Evolutionary conservation across 1,284 basidiomycete genomes (phyloP).

Genomic region (Bjerkandera adusta): DNA sequence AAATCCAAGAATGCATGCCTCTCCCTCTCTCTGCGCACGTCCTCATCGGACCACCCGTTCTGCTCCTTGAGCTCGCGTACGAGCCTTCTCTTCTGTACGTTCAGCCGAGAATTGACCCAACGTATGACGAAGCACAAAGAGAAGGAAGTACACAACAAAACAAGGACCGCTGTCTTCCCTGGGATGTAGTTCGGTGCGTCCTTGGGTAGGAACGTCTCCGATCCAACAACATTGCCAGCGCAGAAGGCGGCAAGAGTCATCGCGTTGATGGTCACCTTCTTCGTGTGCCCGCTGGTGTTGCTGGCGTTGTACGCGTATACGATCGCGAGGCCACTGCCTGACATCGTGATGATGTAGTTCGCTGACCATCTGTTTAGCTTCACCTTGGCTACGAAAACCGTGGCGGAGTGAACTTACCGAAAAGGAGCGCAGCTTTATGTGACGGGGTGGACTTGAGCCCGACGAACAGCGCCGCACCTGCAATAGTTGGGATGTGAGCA

Average conservation of each 20-base stretch:
- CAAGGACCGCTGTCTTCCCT: slow-evolving; percentile 61
- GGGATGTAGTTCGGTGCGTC: slow-evolving; percentile 64
- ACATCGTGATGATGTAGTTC: slow-evolving; percentile 54
- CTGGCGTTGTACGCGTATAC: slow-evolving; percentile 68
- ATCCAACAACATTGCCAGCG: slow-evolving; percentile 57
- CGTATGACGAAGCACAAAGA: slow-evolving; percentile 50
- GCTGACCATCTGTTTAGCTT: slow-evolving; percentile 30
- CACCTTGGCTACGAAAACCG: neutral
- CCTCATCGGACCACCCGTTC: slow-evolving; percentile 54
- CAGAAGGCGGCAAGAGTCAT: slow-evolving; percentile 58
- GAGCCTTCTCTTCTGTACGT: slow-evolving; percentile 43
- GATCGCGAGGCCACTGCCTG: slow-evolving; percentile 57
- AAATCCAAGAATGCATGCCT: slow-evolving; percentile 61
- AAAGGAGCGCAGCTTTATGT: slow-evolving; percentile 54
- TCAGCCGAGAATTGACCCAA: slow-evolving; percentile 54
- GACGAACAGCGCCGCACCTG: slow-evolving; percentile 55
- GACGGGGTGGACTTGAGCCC: slow-evolving; percentile 45
- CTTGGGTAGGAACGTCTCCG: slow-evolving; percentile 60
- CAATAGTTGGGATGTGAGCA: slow-evolving; percentile 59
- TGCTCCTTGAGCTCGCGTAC: slow-evolving; percentile 44
- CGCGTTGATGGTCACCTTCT: slow-evolving; percentile 65
- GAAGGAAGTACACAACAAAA: slow-evolving; percentile 51
- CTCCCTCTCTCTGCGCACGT: slow-evolving; percentile 54
- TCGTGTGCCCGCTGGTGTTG: slow-evolving; percentile 66
- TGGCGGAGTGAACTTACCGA: slow-evolving; percentile 40